A percentile compares a stretch with the other conserved stretches of the same genome.
These are phyloP conservation scores for Escovopsis sp. DNA, from an alignment of 2,329 filamentous ascomycete genomes.

Conservation along the genomic window DNA sequence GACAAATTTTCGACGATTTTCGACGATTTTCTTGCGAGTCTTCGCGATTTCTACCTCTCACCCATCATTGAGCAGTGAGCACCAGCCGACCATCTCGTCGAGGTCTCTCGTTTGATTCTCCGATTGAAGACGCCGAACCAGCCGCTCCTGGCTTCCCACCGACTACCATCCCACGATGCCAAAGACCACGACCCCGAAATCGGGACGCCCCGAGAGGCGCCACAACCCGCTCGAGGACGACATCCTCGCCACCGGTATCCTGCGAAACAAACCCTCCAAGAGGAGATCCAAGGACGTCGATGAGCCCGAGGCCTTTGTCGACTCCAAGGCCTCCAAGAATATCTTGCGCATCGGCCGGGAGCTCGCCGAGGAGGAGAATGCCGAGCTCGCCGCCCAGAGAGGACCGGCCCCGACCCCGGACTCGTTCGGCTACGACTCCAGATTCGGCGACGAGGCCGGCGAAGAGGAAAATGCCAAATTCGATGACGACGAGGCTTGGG, in stretches of 20 bases:
- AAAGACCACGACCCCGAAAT: slow-evolving; percentile 52
- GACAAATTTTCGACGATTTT: slow-evolving; percentile 21
- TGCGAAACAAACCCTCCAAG: slow-evolving; percentile 64
- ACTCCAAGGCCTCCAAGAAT: slow-evolving; percentile 74
- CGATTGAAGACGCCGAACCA: neutral
- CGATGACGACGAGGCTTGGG: slow-evolving; percentile 47
- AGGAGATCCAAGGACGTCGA: slow-evolving; percentile 48
- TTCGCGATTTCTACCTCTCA: slow-evolving; percentile 6
- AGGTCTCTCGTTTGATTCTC: neutral
- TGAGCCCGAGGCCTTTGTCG: slow-evolving; percentile 58
- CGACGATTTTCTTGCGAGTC: slow-evolving; percentile 5
- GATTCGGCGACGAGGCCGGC: slow-evolving; percentile 46
- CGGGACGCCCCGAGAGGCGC: slow-evolving; percentile 45
- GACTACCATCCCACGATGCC: slow-evolving; percentile 46
- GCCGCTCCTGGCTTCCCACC: neutral
- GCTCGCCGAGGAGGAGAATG: slow-evolving; percentile 63
- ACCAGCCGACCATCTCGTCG: neutral
- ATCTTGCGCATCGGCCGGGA: slow-evolving; percentile 86
- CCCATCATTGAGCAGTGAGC: neutral
- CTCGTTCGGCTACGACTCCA: slow-evolving; percentile 64
- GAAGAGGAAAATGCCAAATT: slow-evolving; percentile 22
- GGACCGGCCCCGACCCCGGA: slow-evolving; percentile 28
- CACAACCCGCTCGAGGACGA: slow-evolving; percentile 91
- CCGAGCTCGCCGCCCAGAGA: slow-evolving; percentile 17
- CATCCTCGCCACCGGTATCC: slow-evolving; percentile 51